A percentile compares a stretch with the other conserved stretches of the same genome.
Conservation (phyloP, 495 filamentous ascomycete genomes). For the Podospora appendiculata region DNA sequence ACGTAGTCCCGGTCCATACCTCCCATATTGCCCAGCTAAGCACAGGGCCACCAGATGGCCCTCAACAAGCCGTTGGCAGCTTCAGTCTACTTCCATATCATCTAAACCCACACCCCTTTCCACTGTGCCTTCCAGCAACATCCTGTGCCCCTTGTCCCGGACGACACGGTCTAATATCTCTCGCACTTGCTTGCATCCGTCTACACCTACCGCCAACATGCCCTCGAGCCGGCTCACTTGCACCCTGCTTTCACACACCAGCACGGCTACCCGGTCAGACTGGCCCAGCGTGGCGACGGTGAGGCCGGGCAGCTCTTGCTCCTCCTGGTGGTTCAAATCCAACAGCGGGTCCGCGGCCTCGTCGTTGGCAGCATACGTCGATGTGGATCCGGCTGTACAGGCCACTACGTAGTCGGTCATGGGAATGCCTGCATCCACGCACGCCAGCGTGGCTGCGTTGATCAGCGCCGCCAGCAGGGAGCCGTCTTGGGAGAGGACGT, state of each 20-base stretch:
- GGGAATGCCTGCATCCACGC: constrained; percentile 90
- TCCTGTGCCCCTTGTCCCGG: constrained; percentile 52
- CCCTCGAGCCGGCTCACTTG: constrained; percentile 72
- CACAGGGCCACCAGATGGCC: not conserved
- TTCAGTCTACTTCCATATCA: constrained; percentile 36
- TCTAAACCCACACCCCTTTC: constrained; percentile 33
- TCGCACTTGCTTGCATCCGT: constrained; percentile 82
- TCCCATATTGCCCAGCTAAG: not conserved
- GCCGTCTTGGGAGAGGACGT: constrained; percentile 86
- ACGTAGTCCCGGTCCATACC: not conserved
- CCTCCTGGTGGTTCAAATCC: constrained; percentile 79
- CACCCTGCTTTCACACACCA: constrained; percentile 79
- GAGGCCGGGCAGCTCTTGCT: constrained; percentile 81
- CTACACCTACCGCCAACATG: constrained; percentile 85
- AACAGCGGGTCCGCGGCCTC: constrained; percentile 75
- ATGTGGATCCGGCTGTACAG: constrained; percentile 76
- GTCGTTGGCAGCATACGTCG: constrained; percentile 54
- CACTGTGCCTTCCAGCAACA: constrained; percentile 53
- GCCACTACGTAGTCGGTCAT: constrained; percentile 88
- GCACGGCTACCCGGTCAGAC: constrained; percentile 65
- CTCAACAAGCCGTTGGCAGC: too few relatives aligned
- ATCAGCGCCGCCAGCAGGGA: constrained; percentile 81
- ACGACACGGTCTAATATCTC: constrained; percentile 68
- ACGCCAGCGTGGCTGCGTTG: constrained; percentile 86
- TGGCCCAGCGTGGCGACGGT: constrained; percentile 73